Evolutionary conservation across 768 basidiomycete genomes (phyloP).

Genomic region (Dacryopinax spathularia): DNA sequence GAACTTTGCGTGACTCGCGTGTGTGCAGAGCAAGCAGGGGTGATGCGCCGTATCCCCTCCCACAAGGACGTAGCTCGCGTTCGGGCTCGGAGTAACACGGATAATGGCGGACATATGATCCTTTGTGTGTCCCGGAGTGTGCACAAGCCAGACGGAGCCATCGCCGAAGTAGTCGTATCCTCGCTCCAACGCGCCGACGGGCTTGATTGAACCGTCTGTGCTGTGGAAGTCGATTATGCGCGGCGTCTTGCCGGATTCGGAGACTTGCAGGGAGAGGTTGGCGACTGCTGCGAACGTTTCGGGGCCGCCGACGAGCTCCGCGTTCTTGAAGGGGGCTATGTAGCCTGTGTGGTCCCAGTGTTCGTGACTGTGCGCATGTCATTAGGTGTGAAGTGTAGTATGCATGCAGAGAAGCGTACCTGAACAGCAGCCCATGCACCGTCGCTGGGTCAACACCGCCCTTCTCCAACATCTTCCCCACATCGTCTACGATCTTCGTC

Average conservation of each 20-base stretch:
- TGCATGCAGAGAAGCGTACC: too few relatives aligned
- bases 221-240: neutral
- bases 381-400: too few relatives aligned
- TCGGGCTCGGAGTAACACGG: neutral
- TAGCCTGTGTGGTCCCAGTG: slow-evolving; percentile 1
- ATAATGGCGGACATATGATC: neutral
- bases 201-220: neutral
- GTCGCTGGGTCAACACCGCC: neutral
- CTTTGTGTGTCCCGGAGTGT: neutral
- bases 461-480: slow-evolving; percentile 2
- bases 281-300: neutral
- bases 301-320: neutral
- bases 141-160: neutral
- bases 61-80: neutral
- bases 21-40: neutral
- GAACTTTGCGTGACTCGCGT: neutral
- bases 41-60: neutral
- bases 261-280: neutral
- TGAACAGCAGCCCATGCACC: neutral
- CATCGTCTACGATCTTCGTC: neutral
- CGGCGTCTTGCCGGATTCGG: neutral
- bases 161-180: neutral
- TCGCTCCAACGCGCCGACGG: neutral
- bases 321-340: neutral
- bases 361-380: neutral